Evolutionary conservation across 495 filamentous ascomycete genomes (phyloP), one percentile per base, ranked within the genome.

Genomic region (Penicillium chermesinum): DNA sequence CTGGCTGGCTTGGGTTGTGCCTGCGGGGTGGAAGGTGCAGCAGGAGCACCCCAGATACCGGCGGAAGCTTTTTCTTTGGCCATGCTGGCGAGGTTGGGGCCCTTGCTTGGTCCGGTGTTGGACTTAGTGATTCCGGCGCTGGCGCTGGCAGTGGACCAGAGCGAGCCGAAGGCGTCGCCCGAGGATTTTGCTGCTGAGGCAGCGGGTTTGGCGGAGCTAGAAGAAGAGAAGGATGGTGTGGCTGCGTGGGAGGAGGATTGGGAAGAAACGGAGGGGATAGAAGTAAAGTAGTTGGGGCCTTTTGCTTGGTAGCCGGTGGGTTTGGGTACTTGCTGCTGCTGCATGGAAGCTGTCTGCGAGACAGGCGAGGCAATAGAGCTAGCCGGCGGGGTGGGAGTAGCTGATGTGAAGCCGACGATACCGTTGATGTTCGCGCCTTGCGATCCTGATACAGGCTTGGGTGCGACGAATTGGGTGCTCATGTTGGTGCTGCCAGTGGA

Each of bases 21-120:
- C 39, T 54, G 60, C 21, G 41, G 64, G 33, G 74, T 58, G 6
- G 48, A 36, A 30, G 64, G 55, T 1, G 75, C 55, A 27, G 81
- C 71, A 3, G 79, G 73, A 6, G 84, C 77, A 8, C 93, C 93
- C 90, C 94, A 98, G 55, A 98, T 88, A 2, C 91, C 90, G 2
- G 89, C 88, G 63, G 83, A 90, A 33, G 89, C 88, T 73, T 95
- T 96, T 65, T 96, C 87, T 73, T 95, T 95, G 36, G 89, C 91
- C 72, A 98, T 86, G 61, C 91, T 88, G 16, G 89, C 89, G 53
- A 98, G 74, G 50, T 83, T 87, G 38, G 81, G 80, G 7, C 88
- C 86, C 51, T 86, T 87, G 48, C 76, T 81, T 1, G 78, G 65
- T 10, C 74, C 70, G 2, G 82, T 79, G 34, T 69, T 74, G 18